Evolutionary conservation across 371 early-diverging fungal species (phyloP).

Genomic region (Circinella umbellata): DNA sequence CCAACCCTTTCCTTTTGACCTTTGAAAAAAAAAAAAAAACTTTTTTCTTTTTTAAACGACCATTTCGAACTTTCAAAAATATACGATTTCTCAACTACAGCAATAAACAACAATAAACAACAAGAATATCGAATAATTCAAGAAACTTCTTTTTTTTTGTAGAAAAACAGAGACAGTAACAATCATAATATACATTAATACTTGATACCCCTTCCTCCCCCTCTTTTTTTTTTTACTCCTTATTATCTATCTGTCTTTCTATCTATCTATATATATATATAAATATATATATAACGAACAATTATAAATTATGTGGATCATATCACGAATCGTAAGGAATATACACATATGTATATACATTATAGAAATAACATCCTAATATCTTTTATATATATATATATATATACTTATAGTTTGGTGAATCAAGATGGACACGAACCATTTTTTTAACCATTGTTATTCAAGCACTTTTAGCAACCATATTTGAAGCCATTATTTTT

Average conservation of each 20-base stretch:
- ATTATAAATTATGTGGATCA: slow-evolving; percentile 36
- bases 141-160: too few species aligned
- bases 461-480: slow-evolving; percentile 47
- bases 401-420: slow-evolving; percentile 43
- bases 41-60: too few species aligned
- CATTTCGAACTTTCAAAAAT: too few species aligned
- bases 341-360: background rate
- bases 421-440: slow-evolving; percentile 56
- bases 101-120: too few species aligned
- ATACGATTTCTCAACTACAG: too few species aligned
- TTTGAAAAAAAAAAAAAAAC: too few species aligned
- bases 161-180: too few species aligned
- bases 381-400: background rate
- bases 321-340: slow-evolving; percentile 48
- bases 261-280: too few species aligned
- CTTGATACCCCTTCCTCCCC: background rate
- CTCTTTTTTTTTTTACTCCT: background rate
- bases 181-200: too few species aligned
- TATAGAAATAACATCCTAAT: too few species aligned
- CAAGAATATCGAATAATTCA: too few species aligned
- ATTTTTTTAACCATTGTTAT: slow-evolving; percentile 41
- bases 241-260: background rate
- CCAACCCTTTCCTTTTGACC: too few species aligned
- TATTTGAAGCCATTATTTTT: slow-evolving; percentile 53
- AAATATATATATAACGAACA: background rate